Evolutionary conservation across 2,329 filamentous ascomycete genomes (phyloP), one percentile per base, ranked within the genome.

Genomic region (Fusarium coffeatum): DNA sequence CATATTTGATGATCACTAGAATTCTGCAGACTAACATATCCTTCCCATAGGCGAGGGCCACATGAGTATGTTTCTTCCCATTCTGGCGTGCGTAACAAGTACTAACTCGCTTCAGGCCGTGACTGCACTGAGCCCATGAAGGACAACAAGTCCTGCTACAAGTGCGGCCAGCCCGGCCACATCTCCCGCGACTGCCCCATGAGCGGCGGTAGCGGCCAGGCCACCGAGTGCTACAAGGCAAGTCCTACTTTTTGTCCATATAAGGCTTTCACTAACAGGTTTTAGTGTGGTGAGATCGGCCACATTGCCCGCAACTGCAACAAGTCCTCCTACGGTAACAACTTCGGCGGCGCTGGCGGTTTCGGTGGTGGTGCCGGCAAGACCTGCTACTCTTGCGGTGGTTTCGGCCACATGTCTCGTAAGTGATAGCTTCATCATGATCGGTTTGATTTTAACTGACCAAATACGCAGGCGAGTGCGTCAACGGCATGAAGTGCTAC

Each of bases 401-500:
- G 96, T 73, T 94, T 93, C 80, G 95, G 95, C 78, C 96, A 99
- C 87, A 95, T 97, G 92, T 94, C 93, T 80, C 92, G 94, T 87
- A 80, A 78, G 87, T 86, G 32, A 22, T 27, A 9, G 8, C 23
- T 16, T n/a, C 20, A 25, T 42, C 6, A n/a, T 11, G 25, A n/a
- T 7, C 15, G 6, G 16, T 12, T 7, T 42, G 15, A 27, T 30
- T 22, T 34, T 55, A n/a, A 45, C 76, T 77, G 71, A 77, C 49
- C 51, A 51, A 50, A 20, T n/a, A 20, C 51, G 22, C 60, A 89
- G 88, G 88, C 75, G 96, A 98, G 84, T 99, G 96, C 85, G 97
- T 95, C 77, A 97, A 98, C 83, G 96, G 96, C 78, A 95, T 97
- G 87, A 98, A 98, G 88, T 99, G 96, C 91, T 99, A 98, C 90